Base-by-base conservation (phyloP, 2,329 filamentous ascomycete genomes). In the Neofusicoccum sp. region DNA sequence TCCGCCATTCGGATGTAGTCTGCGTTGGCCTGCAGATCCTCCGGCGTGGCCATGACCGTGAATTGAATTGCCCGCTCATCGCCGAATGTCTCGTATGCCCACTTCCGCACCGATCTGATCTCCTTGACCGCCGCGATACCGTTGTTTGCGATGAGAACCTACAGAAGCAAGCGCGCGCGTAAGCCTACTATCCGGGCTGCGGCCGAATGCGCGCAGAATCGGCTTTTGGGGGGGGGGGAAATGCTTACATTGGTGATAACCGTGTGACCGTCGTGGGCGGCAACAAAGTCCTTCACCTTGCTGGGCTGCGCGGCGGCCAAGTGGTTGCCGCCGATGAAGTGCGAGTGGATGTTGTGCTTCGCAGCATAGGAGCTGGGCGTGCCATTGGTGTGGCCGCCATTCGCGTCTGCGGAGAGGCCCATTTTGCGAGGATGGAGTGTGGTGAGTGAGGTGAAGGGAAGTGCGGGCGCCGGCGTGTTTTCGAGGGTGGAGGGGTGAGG, bases 1-100 rank as follows among this genome's bases (percentile, higher is more conserved):
- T 99, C 95, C 37, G 95, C 95, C 95, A 99, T 98, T 77, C 95
- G 88, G 77, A 99, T 99, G 82, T 99, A 99, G 81, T 99, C 95
- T 70, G 95, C 95, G 78, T 99, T 99, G 77, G 95, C 95, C 77
- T 90, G 88, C 76, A 99, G 80, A 89, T 99, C 95, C 81, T 99
- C 95, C 56, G 95, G 95, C 43, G 95, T 99, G 71, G 95, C 95
- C 95, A 99, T 99, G 77, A 99, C 95, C 67, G 95, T 99, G 83
- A 99, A 99, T 77, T 98, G 93, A 76, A 99, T 97, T 72, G 94
- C 95, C 74, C 91, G 88, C 84, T 99, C 95, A 81, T 99, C 93
- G 81, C 95, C 94, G 77, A 99, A 99, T 6, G 92, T 96, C 82
- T 99, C 95, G 88, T 99, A 99, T 66, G 95, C 95, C 95, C 95